Evolutionary conservation across 805 yeast genomes (phyloP), one percentile per base, ranked within the genome.

Genomic region (Candida pini): DNA sequence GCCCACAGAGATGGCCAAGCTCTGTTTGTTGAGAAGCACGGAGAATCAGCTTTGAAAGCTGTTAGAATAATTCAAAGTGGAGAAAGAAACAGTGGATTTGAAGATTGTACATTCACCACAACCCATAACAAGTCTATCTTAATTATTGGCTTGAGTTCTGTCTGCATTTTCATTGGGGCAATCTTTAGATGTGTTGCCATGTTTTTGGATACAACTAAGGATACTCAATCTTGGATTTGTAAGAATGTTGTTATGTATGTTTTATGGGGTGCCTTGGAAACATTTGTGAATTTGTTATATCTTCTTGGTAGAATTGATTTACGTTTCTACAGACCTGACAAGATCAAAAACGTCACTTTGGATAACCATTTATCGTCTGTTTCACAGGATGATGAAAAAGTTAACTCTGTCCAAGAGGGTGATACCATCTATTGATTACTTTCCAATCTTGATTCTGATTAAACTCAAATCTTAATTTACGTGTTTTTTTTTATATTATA

Each of bases 261-360:
- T 20, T 61, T 73, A 45, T 81, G 85, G 76, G 89, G 90, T 22
- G 72, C 69, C 4, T 62, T 79, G 31, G 92, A 83, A 61, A 62
- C 67, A 0, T 47, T 79, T 19, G 74, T 78, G 37, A 71, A 78
- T 43, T 35, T 76, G 8, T 42, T 78, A 22, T 80, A 78, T 52
- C 54, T 83, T 36, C 49, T 78, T 23, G 76, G 78, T 13, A 71
- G 94, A 54, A 75, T 79, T 33, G 92, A 83, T 54, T 65, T 83
- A 49, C 69, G 92, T 55, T 83, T 83, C 61, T 83, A 83, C 68
- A 76, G 84, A 58, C 90, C 92, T 13, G 89, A 81, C 9, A 28
- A 9, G 12, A 15, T 7, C n/a, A 21, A 18, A 7, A 10, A 17
- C 5, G 40, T 12, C 9, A 26, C 36, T n/a, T 17, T 22, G 4